Evolutionary conservation across 225 moss, liverwort and hornwort species (phyloP).

Genomic region (Rhytidiadelphus loreus): DNA sequence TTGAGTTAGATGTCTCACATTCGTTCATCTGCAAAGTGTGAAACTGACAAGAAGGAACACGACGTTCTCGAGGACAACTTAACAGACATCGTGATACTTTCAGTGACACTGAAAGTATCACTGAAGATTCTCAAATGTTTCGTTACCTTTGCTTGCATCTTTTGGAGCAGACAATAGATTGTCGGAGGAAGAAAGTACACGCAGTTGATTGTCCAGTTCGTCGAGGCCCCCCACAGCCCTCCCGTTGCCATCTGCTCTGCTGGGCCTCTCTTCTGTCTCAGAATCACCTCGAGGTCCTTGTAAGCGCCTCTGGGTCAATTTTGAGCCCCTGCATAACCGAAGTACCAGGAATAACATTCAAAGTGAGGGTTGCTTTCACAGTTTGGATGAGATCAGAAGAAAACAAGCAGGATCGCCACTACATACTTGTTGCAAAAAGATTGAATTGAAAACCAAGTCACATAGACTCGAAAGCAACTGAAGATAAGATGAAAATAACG

Average conservation of each 20-base stretch:
- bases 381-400: not conserved
- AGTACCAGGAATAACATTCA: not conserved
- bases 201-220: constrained; percentile 41
- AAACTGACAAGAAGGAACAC: not conserved
- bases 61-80: not conserved
- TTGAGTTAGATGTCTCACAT: not conserved
- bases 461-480: not conserved
- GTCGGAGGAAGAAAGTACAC: constrained; percentile 21
- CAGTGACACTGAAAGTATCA: not conserved
- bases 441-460: not conserved
- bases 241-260: constrained; percentile 17
- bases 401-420: not conserved
- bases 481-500: not conserved
- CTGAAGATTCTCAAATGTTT: not conserved
- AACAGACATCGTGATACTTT: not conserved
- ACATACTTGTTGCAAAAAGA: not conserved
- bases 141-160: constrained; percentile 10
- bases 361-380: not conserved
- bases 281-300: constrained; percentile 25
- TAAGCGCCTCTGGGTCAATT: not conserved
- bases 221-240: constrained; percentile 16
- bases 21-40: not conserved
- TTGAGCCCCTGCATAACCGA: constrained; percentile 1
- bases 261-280: constrained; percentile 20
- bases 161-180: not conserved